These are phyloP conservation scores for Penicillium canariense DNA, from an alignment of 495 filamentous ascomycete genomes.

Conservation along the genomic window DNA sequence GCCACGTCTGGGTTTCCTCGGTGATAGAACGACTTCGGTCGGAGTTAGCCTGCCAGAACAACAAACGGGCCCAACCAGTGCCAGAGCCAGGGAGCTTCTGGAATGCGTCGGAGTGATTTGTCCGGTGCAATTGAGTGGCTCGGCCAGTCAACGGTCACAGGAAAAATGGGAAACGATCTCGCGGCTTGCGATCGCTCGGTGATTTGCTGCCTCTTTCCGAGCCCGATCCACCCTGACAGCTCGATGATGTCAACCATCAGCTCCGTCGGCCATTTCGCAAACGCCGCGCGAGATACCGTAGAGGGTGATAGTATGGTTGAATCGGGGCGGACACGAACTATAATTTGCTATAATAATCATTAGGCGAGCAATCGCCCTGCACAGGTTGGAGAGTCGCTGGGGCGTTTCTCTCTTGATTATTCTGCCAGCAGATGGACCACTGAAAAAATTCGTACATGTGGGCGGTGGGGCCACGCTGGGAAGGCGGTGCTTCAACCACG, in stretches of 20 bases:
- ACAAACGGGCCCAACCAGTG: not conserved
- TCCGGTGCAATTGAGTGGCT: too few species aligned
- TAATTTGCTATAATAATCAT: not conserved
- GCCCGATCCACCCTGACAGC: constrained; percentile 1
- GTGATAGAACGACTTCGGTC: not conserved
- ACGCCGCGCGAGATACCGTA: not conserved
- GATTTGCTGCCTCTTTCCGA: not conserved
- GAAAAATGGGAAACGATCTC: not conserved
- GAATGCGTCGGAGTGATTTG: not conserved
- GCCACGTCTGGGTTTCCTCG: not conserved
- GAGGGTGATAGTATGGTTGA: not conserved
- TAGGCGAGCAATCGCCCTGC: too few species aligned
- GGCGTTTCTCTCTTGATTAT: too few species aligned
- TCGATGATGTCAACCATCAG: constrained; percentile 1
- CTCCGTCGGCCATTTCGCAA: not conserved
- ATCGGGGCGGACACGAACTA: not conserved
- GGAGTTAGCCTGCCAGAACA: constrained; percentile 2
- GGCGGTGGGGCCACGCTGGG: too few species aligned
- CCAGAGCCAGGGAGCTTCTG: not conserved
- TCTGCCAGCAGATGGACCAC: too few species aligned
- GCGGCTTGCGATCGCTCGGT: not conserved
- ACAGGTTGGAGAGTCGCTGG: too few species aligned
- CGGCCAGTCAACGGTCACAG: not conserved
- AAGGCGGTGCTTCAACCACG: too few species aligned
- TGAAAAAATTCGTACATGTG: too few species aligned